These are phyloP conservation scores for Boletus mariae DNA, from an alignment of 1,284 basidiomycete species.

Conservation along the genomic window DNA sequence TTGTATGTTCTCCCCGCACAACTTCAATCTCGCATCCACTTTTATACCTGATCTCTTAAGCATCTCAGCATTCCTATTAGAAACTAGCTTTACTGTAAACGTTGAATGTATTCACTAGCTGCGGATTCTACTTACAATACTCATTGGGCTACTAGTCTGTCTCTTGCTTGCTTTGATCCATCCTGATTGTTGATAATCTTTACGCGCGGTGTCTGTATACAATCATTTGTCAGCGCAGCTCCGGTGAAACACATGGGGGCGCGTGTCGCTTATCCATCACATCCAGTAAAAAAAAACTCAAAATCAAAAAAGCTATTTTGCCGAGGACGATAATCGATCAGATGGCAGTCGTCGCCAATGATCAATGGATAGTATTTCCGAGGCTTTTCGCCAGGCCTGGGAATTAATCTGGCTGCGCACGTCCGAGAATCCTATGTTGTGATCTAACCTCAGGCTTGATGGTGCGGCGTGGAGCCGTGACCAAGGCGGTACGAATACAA, in stretches of 20 bases:
- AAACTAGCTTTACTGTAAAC: slow-evolving; percentile 26
- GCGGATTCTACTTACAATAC: slow-evolving; percentile 22
- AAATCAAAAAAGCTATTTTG: neutral
- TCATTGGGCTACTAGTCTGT: slow-evolving; percentile 16
- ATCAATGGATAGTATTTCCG: neutral
- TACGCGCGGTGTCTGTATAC: neutral
- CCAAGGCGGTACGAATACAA: too few relatives aligned
- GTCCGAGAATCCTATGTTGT: neutral
- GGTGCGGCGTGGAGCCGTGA: neutral
- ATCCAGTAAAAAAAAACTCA: neutral
- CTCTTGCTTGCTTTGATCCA: neutral
- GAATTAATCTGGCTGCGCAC: neutral
- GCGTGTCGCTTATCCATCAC: neutral
- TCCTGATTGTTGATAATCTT: slow-evolving; percentile 1
- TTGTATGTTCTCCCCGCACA: slow-evolving; percentile 10
- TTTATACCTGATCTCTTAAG: slow-evolving; percentile 23
- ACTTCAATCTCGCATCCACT: slow-evolving; percentile 14
- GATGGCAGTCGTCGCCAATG: neutral
- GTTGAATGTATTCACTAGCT: slow-evolving; percentile 25
- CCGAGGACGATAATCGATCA: slow-evolving; percentile 1
- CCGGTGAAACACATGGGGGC: neutral
- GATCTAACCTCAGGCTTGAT: neutral
- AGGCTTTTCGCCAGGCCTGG: neutral
- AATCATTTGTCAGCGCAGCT: neutral
- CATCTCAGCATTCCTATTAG: slow-evolving; percentile 26